Evolutionary conservation across 1,284 basidiomycete species (phyloP).

Genomic region (Spongispora temasekensis): DNA sequence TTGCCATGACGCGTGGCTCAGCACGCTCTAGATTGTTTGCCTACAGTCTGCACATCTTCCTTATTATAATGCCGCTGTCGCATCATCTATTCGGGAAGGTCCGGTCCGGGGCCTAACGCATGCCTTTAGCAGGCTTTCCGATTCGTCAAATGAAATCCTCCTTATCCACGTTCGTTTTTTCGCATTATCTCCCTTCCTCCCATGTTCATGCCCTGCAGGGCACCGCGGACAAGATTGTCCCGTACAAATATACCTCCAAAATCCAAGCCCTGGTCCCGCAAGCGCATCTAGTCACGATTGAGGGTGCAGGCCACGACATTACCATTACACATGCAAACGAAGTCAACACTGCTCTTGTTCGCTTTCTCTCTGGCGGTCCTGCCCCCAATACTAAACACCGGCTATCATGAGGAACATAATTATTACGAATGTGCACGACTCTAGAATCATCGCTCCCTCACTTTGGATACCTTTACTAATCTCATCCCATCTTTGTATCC

Average conservation of each 20-base stretch:
- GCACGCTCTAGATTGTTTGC: conserved; percentile 51
- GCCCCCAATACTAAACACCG: not conserved
- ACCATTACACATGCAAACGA: conserved; percentile 55
- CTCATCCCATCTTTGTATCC: not conserved
- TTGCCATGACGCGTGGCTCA: not conserved
- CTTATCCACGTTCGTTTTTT: conserved; percentile 58
- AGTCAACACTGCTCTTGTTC: conserved; percentile 41
- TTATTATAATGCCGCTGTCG: conserved; percentile 70
- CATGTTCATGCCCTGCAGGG: conserved; percentile 45
- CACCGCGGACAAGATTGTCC: conserved; percentile 64
- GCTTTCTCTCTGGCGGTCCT: conserved; percentile 46
- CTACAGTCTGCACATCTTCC: conserved; percentile 73
- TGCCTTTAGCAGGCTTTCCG: conserved; percentile 53
- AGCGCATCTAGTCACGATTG: conserved; percentile 56
- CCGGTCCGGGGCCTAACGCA: conserved; percentile 60
- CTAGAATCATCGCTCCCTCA: not conserved
- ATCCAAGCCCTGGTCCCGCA: conserved; percentile 56
- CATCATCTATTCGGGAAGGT: conserved; percentile 72
- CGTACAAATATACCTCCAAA: conserved; percentile 56
- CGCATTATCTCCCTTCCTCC: not conserved
- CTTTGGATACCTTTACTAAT: conserved; percentile 2
- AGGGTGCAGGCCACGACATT: conserved; percentile 64
- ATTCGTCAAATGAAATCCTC: conserved; percentile 51
- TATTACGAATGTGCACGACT: conserved; percentile 1
- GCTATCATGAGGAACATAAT: conserved; percentile 7